Conservation (phyloP, 352 stramenopile species). For the Phytophthora tentaculata region DNA sequence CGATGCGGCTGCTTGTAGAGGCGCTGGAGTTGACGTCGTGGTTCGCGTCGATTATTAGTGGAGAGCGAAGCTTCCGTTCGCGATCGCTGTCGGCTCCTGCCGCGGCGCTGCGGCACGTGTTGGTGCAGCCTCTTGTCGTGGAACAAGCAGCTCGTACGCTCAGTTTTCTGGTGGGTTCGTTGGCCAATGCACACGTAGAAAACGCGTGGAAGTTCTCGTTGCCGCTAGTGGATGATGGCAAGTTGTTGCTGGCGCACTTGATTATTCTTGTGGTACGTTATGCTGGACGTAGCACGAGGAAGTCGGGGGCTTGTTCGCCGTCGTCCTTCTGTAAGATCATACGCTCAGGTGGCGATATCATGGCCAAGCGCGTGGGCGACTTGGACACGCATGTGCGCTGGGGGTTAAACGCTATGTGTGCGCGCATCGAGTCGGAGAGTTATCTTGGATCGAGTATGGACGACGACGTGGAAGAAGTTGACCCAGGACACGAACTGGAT, state of each 20-base stretch:
- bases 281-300: conserved; percentile 32
- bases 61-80: conserved; percentile 40
- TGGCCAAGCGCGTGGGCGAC: conserved; percentile 64
- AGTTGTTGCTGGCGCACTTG: conserved; percentile 62
- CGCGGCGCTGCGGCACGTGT: conserved; percentile 29
- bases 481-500: conserved; percentile 44
- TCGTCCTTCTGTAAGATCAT: conserved; percentile 74
- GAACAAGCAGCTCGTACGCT: conserved; percentile 69
- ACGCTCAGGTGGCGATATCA: conserved; percentile 50
- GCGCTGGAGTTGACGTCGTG: conserved; percentile 70
- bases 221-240: conserved; percentile 62
- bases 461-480: conserved; percentile 16
- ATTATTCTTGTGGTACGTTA: conserved; percentile 70
- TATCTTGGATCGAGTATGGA: conserved; percentile 46
- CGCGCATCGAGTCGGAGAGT: conserved; percentile 62
- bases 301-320: conserved; percentile 39
- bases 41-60: conserved; percentile 52
- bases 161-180: conserved; percentile 62
- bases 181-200: conserved; percentile 50
- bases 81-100: conserved; percentile 27
- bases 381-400: conserved; percentile 69
- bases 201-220: conserved; percentile 56
- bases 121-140: conserved; percentile 64
- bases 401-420: conserved; percentile 56
- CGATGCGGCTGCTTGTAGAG: conserved; percentile 69